Percentiles rank a stretch among this genome's conserved stretches.
Conservation (phyloP, 2,329 filamentous ascomycete genomes). For the Colletotrichum siamense region DNA sequence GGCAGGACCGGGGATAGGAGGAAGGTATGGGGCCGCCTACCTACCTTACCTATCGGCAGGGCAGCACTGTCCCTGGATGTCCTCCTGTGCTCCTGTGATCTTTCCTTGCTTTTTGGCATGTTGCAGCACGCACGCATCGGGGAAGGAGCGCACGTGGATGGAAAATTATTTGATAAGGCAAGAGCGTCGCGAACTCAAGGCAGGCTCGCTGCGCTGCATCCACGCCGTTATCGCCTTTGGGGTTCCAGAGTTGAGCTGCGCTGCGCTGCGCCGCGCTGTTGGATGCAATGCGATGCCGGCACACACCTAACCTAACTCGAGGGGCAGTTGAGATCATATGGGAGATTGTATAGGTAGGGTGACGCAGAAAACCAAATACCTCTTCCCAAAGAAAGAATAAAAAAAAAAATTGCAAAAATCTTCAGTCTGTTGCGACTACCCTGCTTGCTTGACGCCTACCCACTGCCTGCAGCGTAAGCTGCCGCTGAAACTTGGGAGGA, state of each 20-base stretch:
- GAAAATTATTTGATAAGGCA: neutral
- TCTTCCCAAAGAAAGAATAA: neutral
- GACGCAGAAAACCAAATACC: neutral
- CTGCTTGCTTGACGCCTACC: neutral
- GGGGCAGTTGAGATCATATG: neutral
- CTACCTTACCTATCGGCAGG: neutral
- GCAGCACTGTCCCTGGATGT: neutral
- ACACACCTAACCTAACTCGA: neutral
- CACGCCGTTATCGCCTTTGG: neutral
- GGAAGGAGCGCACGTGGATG: neutral
- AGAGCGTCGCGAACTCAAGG: neutral
- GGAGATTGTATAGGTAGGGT: neutral
- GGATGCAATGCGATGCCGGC: neutral
- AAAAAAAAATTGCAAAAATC: neutral
- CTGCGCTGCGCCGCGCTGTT: neutral
- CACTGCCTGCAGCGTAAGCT: constrained; percentile 8
- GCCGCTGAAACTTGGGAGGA: constrained; percentile 15
- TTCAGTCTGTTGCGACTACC: neutral
- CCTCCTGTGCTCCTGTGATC: neutral
- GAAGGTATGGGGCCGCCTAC: neutral
- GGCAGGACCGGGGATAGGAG: neutral
- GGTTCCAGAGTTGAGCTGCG: neutral
- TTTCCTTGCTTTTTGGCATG: constrained; percentile 5
- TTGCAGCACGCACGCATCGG: neutral
- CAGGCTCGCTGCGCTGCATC: neutral